phyloP scores from a whole-genome alignment of 495 filamentous ascomycete genomes.

The Clavariopsis aquatica region DNA sequence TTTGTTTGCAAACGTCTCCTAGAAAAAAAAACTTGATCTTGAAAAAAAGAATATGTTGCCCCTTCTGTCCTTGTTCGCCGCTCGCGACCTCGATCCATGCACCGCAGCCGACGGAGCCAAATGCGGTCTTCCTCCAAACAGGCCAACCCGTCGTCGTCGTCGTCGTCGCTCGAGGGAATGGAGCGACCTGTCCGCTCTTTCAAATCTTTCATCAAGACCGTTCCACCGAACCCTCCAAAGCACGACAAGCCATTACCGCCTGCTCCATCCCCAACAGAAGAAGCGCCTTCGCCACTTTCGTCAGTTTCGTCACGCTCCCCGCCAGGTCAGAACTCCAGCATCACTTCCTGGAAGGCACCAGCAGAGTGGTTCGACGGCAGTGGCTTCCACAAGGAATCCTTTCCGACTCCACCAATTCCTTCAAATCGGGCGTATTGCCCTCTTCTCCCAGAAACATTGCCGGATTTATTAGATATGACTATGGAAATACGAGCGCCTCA shows the following conservation, averaged over 20 bases:
- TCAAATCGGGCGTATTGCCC: slow-evolving; percentile 26
- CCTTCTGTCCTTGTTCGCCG: neutral
- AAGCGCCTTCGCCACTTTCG: neutral
- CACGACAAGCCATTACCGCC: slow-evolving; percentile 36
- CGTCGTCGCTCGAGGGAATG: slow-evolving; percentile 36
- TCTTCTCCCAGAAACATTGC: slow-evolving; percentile 29
- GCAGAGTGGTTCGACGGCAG: slow-evolving; percentile 24
- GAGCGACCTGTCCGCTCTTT: slow-evolving; percentile 36
- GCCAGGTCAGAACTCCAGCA: slow-evolving; percentile 2
- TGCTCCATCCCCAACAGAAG: slow-evolving; percentile 10
- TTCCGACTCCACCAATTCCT: slow-evolving; percentile 9
- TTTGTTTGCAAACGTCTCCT: slow-evolving; percentile 26
- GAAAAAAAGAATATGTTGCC: slow-evolving; percentile 15
- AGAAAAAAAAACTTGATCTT: slow-evolving; percentile 28
- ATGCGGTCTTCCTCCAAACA: slow-evolving; percentile 28
- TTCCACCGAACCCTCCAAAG: slow-evolving; percentile 12
- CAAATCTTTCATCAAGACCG: slow-evolving; percentile 35
- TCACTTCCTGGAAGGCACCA: slow-evolving; percentile 25
- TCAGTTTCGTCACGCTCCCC: slow-evolving; percentile 1
- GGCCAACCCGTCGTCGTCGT: slow-evolving; percentile 21
- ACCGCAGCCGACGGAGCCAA: slow-evolving; percentile 10
- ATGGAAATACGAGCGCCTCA: slow-evolving; percentile 11
- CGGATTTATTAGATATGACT: slow-evolving; percentile 17
- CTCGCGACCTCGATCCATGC: slow-evolving; percentile 24
- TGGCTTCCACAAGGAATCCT: neutral